Evolutionary conservation across 345 rosid species (phyloP), one percentile per base, ranked within the genome.

Genomic region (Turritis glabra): DNA sequence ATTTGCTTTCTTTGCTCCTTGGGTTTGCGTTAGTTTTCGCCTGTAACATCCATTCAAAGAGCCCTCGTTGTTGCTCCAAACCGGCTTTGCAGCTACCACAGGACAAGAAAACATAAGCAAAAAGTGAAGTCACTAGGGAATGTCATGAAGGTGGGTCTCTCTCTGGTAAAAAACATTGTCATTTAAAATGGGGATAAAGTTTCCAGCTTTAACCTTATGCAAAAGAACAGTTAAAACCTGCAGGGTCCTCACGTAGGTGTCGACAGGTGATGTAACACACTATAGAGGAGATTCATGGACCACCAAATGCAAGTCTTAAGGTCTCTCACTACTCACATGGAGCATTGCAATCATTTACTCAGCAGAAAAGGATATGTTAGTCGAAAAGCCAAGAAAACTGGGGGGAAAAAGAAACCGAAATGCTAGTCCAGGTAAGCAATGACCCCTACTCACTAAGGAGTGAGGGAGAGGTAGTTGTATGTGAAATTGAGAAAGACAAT

Each of bases 211-310:
- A 63, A 63, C 33, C 60, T 62, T 40, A 12, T 5, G 69, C 23
- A 63, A 72, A 63, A 40, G 54, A 72, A 29, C 8, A 59, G 38
- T 50, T 72, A 51, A 52, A 72, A 62, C 13, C 19, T 21, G 64
- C 14, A 71, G 75, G 75, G 67, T 46, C 75, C 77, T 63, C 46
- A 18, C 41, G 3, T 63, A 62, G 70, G 70, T 73, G 70, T 63
- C 56, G 55, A 62, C 17, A 51, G 35, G 33, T 38, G 37, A 72
- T 63, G 29, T 58, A 46, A 71, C 14, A 54, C 17, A 58, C 29
- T 23, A 58, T 4, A 29, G 29, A 68, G 30, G 54, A 38, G 44
- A 53, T 64, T 43, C 54, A 73, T 53, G 64, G 77, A 53, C 70
- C 71, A 73, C 64, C 29, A 69, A 69, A 69, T 52, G 53, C 54